phyloP scores from a whole-genome alignment of 1,284 basidiomycete genomes.

The Pyrrhoderma lamaoense region DNA sequence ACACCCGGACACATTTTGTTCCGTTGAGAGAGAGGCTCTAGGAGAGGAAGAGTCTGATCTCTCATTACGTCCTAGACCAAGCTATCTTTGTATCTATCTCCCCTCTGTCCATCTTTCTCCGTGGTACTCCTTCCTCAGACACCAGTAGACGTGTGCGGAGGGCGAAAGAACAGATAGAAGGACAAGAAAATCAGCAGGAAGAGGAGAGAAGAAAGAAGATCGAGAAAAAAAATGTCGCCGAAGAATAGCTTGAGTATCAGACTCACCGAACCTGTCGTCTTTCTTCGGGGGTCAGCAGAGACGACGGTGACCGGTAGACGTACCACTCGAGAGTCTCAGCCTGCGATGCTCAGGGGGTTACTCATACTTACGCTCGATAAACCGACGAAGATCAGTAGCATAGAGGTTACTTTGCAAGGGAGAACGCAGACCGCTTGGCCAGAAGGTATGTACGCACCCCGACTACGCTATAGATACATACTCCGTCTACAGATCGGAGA shows the following conservation, averaged over 20 bases:
- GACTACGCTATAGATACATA: no score
- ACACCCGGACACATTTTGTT: no score
- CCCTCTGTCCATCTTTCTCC: no score
- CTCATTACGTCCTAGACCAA: no score
- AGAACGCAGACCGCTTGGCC: slow-evolving; percentile 66
- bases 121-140: no score
- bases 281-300: slow-evolving; percentile 53
- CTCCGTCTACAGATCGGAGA: not conserved
- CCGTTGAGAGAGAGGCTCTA: no score
- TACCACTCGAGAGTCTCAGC: slow-evolving; percentile 39
- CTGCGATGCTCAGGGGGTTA: slow-evolving; percentile 83
- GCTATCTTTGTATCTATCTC: no score
- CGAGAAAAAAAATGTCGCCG: slow-evolving; percentile 1
- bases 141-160: no score
- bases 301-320: slow-evolving; percentile 36
- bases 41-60: no score
- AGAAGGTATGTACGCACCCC: slow-evolving; percentile 56
- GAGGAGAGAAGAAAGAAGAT: no score
- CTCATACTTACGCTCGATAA: slow-evolving; percentile 77
- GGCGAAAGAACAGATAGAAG: no score
- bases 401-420: slow-evolving; percentile 75
- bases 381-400: slow-evolving; percentile 81
- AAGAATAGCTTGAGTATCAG: slow-evolving; percentile 51
- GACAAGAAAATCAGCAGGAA: no score
- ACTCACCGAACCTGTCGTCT: slow-evolving; percentile 78